phyloP scores from a whole-genome alignment of 2,329 filamentous ascomycete genomes.

The Aspergillus vadensis region DNA sequence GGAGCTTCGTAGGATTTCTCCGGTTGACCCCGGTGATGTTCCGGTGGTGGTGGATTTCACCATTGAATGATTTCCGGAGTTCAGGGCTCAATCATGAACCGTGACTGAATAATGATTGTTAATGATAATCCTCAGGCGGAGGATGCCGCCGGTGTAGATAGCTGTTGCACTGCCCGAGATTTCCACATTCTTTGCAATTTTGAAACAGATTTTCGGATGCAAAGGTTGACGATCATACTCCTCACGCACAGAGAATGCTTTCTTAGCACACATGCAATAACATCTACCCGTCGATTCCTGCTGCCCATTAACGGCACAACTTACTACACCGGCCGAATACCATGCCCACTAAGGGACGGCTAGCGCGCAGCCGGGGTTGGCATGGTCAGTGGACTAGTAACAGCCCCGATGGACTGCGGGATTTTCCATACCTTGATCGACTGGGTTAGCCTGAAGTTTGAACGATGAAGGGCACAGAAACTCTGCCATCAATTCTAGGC shows the following conservation, averaged over 20 bases:
- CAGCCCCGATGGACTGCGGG: not conserved
- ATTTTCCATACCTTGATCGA: not conserved
- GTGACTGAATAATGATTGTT: not conserved
- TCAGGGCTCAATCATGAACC: not conserved
- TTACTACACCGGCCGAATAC: not conserved
- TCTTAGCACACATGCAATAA: too few species aligned
- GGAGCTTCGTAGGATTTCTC: conserved; percentile 1
- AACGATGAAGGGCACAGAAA: not conserved
- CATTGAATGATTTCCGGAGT: not conserved
- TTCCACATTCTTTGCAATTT: too few species aligned
- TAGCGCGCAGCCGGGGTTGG: not conserved
- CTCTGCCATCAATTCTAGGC: not conserved
- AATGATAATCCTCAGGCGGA: not conserved
- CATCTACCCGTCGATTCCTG: too few species aligned
- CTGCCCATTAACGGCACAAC: not conserved
- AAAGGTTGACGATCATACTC: too few species aligned
- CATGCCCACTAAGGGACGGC: not conserved
- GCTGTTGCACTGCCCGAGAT: too few species aligned
- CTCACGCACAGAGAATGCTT: too few species aligned
- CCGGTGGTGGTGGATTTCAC: not conserved
- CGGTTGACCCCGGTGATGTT: conserved; percentile 7
- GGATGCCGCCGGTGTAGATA: not conserved
- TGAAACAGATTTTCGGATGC: too few species aligned
- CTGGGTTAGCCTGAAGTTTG: not conserved
- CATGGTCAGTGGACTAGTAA: not conserved